These are phyloP conservation scores for Prosopis cineraria DNA, from an alignment of 306 rosid genomes.

Conservation along the genomic window DNA sequence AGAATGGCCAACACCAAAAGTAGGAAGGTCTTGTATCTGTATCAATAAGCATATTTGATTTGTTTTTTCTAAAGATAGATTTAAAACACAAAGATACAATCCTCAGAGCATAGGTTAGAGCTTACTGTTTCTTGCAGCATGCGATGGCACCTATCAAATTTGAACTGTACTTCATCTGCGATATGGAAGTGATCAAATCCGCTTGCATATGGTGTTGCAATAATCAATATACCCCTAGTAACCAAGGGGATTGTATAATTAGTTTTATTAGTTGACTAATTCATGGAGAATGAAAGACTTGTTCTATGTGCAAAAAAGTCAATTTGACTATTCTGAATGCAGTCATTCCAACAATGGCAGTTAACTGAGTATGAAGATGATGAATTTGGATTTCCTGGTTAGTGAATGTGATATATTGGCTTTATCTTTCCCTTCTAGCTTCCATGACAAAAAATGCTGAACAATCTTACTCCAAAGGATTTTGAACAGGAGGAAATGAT, in stretches of 20 bases:
- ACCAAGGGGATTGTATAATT: conserved; percentile 31
- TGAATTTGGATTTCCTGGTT: too few relatives aligned
- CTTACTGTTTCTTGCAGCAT: conserved; percentile 66
- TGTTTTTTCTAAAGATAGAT: conserved; percentile 2
- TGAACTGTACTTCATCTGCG: conserved; percentile 96
- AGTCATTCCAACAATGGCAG: too few relatives aligned
- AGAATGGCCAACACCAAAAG: conserved; percentile 94
- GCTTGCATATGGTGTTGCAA: conserved; percentile 98
- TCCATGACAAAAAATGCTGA: too few relatives aligned
- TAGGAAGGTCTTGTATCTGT: conserved; percentile 88
- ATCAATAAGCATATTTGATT: conserved; percentile 41
- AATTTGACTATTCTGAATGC: too few relatives aligned
- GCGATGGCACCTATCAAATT: conserved; percentile 88
- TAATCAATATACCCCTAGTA: conserved; percentile 78
- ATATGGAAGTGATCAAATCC: conserved; percentile 97
- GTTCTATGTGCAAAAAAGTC: background rate
- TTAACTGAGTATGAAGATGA: too few relatives aligned
- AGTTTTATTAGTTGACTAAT: conserved; percentile 18
- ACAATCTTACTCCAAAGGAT: too few relatives aligned
- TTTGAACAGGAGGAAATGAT: too few relatives aligned
- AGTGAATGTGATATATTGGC: too few relatives aligned
- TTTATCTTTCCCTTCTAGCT: too few relatives aligned
- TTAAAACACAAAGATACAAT: conserved; percentile 26
- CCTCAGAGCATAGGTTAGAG: conserved; percentile 28
- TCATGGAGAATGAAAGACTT: background rate